phyloP scores from a whole-genome alignment of 441 rosid species.

The Mallotus repandus region DNA sequence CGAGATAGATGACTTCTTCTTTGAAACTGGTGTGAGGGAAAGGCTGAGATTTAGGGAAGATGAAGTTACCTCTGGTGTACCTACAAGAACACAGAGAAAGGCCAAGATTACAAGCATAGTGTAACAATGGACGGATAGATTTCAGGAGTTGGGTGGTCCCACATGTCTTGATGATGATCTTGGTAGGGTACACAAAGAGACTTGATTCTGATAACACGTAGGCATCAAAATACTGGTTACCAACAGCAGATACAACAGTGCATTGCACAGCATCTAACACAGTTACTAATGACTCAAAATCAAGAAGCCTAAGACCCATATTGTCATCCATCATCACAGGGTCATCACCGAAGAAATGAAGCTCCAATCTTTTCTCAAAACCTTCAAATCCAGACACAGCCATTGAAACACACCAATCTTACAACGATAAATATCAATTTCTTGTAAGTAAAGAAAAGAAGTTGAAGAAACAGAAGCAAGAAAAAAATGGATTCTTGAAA shows the following conservation, averaged over 20 bases:
- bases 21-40: conserved; percentile 83
- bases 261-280: conserved; percentile 79
- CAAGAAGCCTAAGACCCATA: conserved; percentile 77
- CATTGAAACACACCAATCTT: conserved; percentile 31
- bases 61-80: conserved; percentile 91
- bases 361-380: conserved; percentile 93
- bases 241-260: conserved; percentile 87
- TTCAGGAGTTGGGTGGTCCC: conserved; percentile 95
- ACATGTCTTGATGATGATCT: conserved; percentile 93
- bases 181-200: conserved; percentile 87
- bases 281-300: conserved; percentile 61
- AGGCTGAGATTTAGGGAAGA: conserved; percentile 89
- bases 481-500: neutral
- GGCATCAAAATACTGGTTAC: conserved; percentile 76
- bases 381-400: conserved; percentile 95
- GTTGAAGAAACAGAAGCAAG: conserved; percentile 14
- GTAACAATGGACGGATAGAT: conserved; percentile 76
- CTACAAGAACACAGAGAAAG: conserved; percentile 60
- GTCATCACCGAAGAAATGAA: conserved; percentile 62
- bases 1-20: conserved; percentile 69
- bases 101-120: conserved; percentile 55
- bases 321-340: conserved; percentile 21
- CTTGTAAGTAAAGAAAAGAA: neutral
- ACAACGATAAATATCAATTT: neutral
- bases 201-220: conserved; percentile 95